Evolutionary conservation across 106 monocot species (phyloP), one percentile per base, ranked within the genome.

Genomic region (Agapanthus africanus): DNA sequence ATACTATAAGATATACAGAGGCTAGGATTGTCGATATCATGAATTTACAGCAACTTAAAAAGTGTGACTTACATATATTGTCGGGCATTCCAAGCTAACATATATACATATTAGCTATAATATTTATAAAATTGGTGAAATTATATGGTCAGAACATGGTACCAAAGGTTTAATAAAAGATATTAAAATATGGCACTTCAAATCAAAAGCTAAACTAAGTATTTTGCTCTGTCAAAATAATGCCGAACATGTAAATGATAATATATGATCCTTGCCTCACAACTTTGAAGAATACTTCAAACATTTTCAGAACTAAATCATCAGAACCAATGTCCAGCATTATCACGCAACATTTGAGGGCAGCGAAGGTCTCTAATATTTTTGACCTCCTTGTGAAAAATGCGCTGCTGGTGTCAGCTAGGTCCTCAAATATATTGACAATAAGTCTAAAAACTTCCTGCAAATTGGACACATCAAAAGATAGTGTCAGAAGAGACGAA

Each of bases 361-460:
- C 78, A 75, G 91, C 84, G 71, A 91, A 51, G 59, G 56, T 84
- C 72, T 91, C 86, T 76, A 97, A 54, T 76, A 97, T 89, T 75
- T 77, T 88, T 31, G 82, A 79, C 78, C 95, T 88, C 40, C 86
- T 86, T 65, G 86, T 50, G 56, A 88, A 83, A 81, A 78, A 86
- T 31, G 88, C 85, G 69, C 88, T 95, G 13, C 34, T 60, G n/a
- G 66, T 69, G 69, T 95, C 95, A 67, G 76, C 76, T 69, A 95
- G 69, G 19, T 88, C 84, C 38, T 66, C 67, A 80, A 95, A 95
- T 18, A 71, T 84, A 49, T 47, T 67, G 39, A 95, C 66, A 76
- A 91, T 80, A 63, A 95, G 81, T 61, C 75, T 81, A 80, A 91
- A 91, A 67, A 95, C 70, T 47, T 75, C 91, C 95, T 95, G 85